Evolutionary conservation across 192 early-diverging fungal species (phyloP).

Genomic region (Gaertneriomyces sp.): DNA sequence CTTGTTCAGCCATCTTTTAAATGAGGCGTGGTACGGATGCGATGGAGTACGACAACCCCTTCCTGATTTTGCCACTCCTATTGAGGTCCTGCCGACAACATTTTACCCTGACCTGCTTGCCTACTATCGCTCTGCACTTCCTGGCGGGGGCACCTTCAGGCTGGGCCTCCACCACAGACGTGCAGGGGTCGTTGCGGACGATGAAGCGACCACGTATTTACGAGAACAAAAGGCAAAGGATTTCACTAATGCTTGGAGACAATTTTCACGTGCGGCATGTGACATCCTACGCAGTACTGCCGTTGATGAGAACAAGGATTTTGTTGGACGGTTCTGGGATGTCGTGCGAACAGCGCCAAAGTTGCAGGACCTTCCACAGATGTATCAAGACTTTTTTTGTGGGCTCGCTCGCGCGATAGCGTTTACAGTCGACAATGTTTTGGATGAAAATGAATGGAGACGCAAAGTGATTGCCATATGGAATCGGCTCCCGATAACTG

Average conservation of each 20-base stretch:
- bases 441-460: conserved; percentile 35
- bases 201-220: conserved; percentile 6
- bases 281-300: conserved; percentile 6
- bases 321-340: conserved; percentile 10
- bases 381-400: conserved; percentile 22
- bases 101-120: conserved; percentile 20
- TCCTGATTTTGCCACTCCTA: neutral
- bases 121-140: conserved; percentile 19
- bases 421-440: conserved; percentile 30
- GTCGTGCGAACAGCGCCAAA: conserved; percentile 9
- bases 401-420: conserved; percentile 18
- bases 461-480: conserved; percentile 29
- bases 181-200: neutral
- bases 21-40: conserved; percentile 27
- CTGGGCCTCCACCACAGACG: conserved; percentile 13
- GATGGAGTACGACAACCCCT: neutral
- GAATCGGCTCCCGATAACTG: conserved; percentile 28
- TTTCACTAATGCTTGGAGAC: conserved; percentile 26
- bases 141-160: conserved; percentile 29
- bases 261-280: conserved; percentile 1
- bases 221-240: conserved; percentile 14
- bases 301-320: conserved; percentile 1
- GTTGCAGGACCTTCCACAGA: conserved; percentile 17
- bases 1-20: conserved; percentile 24
- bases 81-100: conserved; percentile 6